Evolutionary conservation across 176 grass and related monocot species (phyloP).

Genomic region (Elymus sibiricus): DNA sequence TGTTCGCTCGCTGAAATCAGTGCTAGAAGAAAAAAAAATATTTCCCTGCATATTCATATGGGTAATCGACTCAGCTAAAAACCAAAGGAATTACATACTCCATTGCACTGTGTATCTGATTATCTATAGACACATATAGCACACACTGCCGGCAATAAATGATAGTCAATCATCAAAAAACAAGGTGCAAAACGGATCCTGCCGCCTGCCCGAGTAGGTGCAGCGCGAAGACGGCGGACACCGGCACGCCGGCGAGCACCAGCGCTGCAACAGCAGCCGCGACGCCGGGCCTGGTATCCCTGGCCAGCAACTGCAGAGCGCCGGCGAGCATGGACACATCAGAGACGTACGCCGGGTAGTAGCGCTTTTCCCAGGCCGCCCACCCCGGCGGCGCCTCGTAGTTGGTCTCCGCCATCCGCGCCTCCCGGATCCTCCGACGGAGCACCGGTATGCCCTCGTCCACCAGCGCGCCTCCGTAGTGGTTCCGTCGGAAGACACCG

Average conservation of each 20-base stretch:
- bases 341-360: constrained; percentile 59
- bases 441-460: constrained; percentile 74
- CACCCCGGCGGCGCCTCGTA: constrained; percentile 54
- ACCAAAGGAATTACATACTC: too few species aligned
- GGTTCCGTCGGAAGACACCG: background rate
- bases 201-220: constrained; percentile 18
- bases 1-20: too few species aligned
- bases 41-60: too few species aligned
- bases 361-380: constrained; percentile 72
- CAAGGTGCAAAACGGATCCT: constrained; percentile 17
- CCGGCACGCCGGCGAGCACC: constrained; percentile 45
- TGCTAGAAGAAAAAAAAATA: too few species aligned
- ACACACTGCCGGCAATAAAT: background rate
- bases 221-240: constrained; percentile 33
- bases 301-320: constrained; percentile 50
- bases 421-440: constrained; percentile 54
- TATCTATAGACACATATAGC: too few species aligned
- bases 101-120: too few species aligned
- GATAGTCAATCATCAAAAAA: background rate
- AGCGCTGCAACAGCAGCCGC: constrained; percentile 27
- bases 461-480: constrained; percentile 42
- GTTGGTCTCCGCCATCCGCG: constrained; percentile 51
- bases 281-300: constrained; percentile 50
- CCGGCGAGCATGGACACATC: constrained; percentile 45
- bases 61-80: too few species aligned